These are phyloP conservation scores for Dioszegia aurantiaca DNA, from an alignment of 768 basidiomycete species.

Conservation along the genomic window DNA sequence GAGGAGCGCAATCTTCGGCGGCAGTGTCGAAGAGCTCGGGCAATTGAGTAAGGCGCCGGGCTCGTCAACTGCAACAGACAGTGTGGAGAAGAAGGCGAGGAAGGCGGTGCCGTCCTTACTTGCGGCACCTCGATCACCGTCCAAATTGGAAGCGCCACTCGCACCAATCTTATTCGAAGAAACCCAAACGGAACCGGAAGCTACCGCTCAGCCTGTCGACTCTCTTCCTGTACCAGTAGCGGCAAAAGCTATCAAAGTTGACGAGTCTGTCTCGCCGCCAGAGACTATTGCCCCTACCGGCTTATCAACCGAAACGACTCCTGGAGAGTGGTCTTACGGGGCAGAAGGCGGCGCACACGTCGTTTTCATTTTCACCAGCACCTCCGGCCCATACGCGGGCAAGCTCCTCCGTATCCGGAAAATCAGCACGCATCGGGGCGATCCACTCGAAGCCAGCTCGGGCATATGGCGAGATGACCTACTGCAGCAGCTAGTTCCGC, in stretches of 20 bases:
- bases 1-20: not conserved
- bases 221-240: not conserved
- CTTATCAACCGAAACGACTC: constrained; percentile 17
- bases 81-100: not conserved
- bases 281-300: not conserved
- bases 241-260: not conserved
- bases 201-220: not conserved
- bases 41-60: not conserved
- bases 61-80: not conserved
- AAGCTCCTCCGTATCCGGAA: constrained; percentile 79
- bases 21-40: not conserved
- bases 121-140: not conserved
- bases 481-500: constrained; percentile 65
- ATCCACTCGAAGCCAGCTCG: constrained; percentile 52
- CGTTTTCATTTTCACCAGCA: constrained; percentile 76
- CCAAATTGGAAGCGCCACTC: too few relatives aligned
- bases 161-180: too few relatives aligned
- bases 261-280: not conserved
- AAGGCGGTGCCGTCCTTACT: constrained; percentile 1
- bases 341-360: constrained; percentile 91
- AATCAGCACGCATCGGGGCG: constrained; percentile 36
- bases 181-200: not conserved
- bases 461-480: constrained; percentile 65
- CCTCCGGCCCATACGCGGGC: constrained; percentile 59
- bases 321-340: constrained; percentile 67